Evolutionary conservation across 805 yeast genomes (phyloP).

Genomic region (Priceomyces haplophilus): DNA sequence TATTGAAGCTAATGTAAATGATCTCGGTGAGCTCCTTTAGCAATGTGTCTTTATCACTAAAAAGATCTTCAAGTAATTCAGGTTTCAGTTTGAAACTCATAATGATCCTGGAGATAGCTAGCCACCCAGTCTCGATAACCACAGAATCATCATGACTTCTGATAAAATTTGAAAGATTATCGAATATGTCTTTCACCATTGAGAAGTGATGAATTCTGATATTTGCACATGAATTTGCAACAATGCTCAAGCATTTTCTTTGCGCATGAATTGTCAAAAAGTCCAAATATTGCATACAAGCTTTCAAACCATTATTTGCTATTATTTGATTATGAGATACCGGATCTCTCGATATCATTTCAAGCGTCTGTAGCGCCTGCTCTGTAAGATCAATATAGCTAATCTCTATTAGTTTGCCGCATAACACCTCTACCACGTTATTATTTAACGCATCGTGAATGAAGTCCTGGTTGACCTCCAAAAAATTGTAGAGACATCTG

Average conservation of each 20-base stretch:
- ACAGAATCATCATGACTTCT: constrained; percentile 53
- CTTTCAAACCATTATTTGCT: constrained; percentile 56
- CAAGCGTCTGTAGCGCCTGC: constrained; percentile 77
- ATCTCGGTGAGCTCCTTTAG: constrained; percentile 22
- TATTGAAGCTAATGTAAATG: constrained; percentile 26
- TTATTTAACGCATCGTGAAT: constrained; percentile 59
- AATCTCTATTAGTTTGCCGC: constrained; percentile 66
- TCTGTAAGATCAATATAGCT: constrained; percentile 89
- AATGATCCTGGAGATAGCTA: constrained; percentile 57
- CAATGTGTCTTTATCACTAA: constrained; percentile 17
- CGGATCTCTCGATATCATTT: constrained; percentile 56
- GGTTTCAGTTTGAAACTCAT: constrained; percentile 47
- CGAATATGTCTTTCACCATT: constrained; percentile 55
- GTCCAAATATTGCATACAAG: constrained; percentile 73
- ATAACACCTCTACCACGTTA: constrained; percentile 64
- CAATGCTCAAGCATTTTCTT: constrained; percentile 69
- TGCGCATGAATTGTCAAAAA: constrained; percentile 89
- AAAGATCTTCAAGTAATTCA: constrained; percentile 43
- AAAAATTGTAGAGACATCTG: constrained; percentile 74
- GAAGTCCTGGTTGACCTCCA: constrained; percentile 70
- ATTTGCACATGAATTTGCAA: constrained; percentile 62
- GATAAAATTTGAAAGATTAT: constrained; percentile 55
- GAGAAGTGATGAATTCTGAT: constrained; percentile 44
- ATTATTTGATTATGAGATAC: constrained; percentile 51
- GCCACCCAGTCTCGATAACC: constrained; percentile 64